Base-by-base conservation (phyloP, 495 filamentous ascomycete genomes). In the Stereocaulon alpinum region DNA sequence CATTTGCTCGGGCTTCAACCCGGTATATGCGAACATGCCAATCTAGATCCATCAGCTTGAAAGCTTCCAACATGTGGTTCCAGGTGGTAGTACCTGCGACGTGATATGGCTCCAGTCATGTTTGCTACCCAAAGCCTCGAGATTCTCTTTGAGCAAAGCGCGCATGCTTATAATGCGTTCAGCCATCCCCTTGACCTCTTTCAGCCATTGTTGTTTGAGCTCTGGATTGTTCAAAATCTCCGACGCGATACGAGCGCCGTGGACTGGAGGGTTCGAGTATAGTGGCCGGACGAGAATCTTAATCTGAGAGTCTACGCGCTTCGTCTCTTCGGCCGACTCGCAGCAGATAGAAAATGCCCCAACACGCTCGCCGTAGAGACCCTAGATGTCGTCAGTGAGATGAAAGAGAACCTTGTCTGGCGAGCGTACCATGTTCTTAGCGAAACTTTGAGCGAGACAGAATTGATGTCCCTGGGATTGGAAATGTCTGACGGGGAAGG, bases 71-170 rank as follows among this genome's bases (percentile, higher is more conserved):
- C 15, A 10, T 54, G 11, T 4, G 14, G 12, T 15, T 7, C 17
- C 12, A 32, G 14, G 0, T 32, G n/a, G 40, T 30, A 20, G 29
- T 69, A 79, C 76, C 80, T 91, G 92, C 72, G 80, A 89, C 56
- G 93, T 98, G 75, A 98, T 98, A 78, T 98, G 93, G 73, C 84
- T 86, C 93, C 93, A 98, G 76, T 96, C 88, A 74, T 93, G 91
- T 80, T 89, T 89, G 77, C 86, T 91, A 65, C 92, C 93, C 59
- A 94, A 82, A 72, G 87, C 85, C 82, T 96, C 89, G 44, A 98
- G 83, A 77, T 95, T 93, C 68, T 86, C 81, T 79, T 93, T 92
- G 64, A 98, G 84, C 41, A 94, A 79, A 51, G 88, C 84, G 61
- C 93, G 88, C 93, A 98, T 98, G 71, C 83, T 87, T 70, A 98